Evolutionary conservation across 2,329 filamentous ascomycete genomes (phyloP).

Genomic region (Sporothrix inflata): DNA sequence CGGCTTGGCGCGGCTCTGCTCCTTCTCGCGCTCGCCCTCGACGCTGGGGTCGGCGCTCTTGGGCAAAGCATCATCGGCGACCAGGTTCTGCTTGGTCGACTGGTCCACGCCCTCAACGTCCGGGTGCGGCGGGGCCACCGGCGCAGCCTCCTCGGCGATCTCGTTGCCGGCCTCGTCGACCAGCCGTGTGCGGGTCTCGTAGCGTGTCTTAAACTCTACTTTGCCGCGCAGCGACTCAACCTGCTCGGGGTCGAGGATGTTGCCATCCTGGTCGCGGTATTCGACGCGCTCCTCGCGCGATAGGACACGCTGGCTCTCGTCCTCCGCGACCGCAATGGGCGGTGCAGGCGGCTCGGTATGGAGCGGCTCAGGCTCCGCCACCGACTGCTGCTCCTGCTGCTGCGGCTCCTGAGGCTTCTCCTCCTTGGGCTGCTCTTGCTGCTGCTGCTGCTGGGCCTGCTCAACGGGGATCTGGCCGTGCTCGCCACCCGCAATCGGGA

Average conservation of each 20-base stretch:
- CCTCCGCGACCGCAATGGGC: background rate
- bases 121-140: constrained; percentile 61
- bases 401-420: constrained; percentile 11
- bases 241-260: constrained; percentile 80
- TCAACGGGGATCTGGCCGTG: constrained; percentile 38
- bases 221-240: constrained; percentile 86
- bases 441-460: constrained; percentile 34
- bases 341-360: constrained; percentile 55
- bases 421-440: constrained; percentile 27
- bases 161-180: constrained; percentile 81
- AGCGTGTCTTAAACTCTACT: constrained; percentile 92
- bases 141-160: constrained; percentile 51
- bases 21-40: constrained; percentile 62
- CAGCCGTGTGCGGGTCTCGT: constrained; percentile 89
- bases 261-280: constrained; percentile 93
- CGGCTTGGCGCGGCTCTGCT: constrained; percentile 61
- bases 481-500: constrained; percentile 31
- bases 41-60: constrained; percentile 54
- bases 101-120: constrained; percentile 64
- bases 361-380: constrained; percentile 43
- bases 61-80: constrained; percentile 45
- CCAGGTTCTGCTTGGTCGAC: constrained; percentile 53
- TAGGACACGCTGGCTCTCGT: constrained; percentile 50
- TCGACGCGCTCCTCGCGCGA: constrained; percentile 80
- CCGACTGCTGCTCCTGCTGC: constrained; percentile 22